Base-by-base conservation (phyloP, 371 early-diverging fungal genomes). In the Apophysomyces elegans region DNA sequence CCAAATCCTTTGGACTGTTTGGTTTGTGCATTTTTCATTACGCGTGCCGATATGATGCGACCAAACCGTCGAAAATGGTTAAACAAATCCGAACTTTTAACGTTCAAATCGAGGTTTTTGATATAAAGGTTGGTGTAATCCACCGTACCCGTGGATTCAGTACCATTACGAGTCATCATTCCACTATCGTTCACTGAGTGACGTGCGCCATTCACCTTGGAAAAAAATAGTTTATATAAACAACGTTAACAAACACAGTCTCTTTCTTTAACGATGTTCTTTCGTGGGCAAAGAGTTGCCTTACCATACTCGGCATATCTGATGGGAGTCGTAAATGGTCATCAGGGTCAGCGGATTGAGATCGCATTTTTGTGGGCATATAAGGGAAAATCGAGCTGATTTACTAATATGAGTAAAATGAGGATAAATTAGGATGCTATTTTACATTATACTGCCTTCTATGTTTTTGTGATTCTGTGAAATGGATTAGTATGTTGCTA, bases 51-150 rank as follows among this genome's bases (percentile, higher is more conserved):
- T 18, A 85, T 75, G 35, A 85, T 85, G 13, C 73, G 72, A 7
- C 85, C 85, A 70, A 70, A 85, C 61, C 63, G 62, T 47, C 79
- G 74, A 62, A 85, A 85, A 13, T 78, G 62, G 13, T 71, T 75
- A 59, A 79, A 81, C 4, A 85, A 68, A 58, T 83, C 81, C 1
- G 68, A 70, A 44, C 83, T 85, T 44, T 75, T 75, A 13, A 85
- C 76, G 46, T 75, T 71, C 21, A 78, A 59, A 59, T 85, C 85
- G 2, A 85, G 69, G 44, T 85, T 85, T 63, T 85, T 85, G 64
- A 85, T 83, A 56, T 83, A 85, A 0, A 85, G 70, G 45, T 85
- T 85, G 45, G 75, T 78, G 56, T 67, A 76, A 54, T 83, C 83
- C 11, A 78, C 61, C 6, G 50, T 47, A 16, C 35, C 39, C 1